Evolutionary conservation across 2,329 filamentous ascomycete genomes (phyloP).

Genomic region (Colletotrichum eremochloae): DNA sequence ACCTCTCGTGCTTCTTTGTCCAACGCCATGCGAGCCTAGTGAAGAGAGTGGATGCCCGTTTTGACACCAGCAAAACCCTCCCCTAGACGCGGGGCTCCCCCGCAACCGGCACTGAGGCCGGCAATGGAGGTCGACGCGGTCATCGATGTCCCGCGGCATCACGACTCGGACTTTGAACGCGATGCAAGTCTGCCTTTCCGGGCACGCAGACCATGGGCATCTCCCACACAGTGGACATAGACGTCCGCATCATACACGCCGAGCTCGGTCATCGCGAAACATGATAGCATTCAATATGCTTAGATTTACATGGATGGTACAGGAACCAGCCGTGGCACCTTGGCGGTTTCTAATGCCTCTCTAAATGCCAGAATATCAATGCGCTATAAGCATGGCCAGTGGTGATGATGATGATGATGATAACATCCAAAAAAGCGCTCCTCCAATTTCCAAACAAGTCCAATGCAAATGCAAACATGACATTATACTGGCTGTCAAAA

Average conservation of each 20-base stretch:
- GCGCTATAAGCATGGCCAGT: slow-evolving; percentile 20
- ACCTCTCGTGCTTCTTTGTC: slow-evolving; percentile 24
- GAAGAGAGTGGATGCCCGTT: not conserved
- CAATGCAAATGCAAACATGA: not conserved
- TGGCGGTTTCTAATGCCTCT: slow-evolving; percentile 8
- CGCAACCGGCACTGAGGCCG: slow-evolving; percentile 34
- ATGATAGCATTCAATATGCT: not conserved
- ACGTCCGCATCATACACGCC: not conserved
- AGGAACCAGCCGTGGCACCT: not conserved
- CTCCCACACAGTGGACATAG: not conserved
- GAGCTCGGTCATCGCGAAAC: not conserved
- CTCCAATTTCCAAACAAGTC: not conserved
- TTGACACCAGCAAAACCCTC: slow-evolving; percentile 1
- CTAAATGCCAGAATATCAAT: slow-evolving; percentile 29
- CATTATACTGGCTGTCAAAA: not conserved
- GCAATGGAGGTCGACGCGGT: slow-evolving; percentile 32
- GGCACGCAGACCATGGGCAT: not conserved
- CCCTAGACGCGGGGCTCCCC: slow-evolving; percentile 8
- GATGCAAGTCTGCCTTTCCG: not conserved
- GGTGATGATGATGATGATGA: slow-evolving; percentile 13
- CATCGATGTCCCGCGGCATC: slow-evolving; percentile 25
- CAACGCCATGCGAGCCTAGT: not conserved
- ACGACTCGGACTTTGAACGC: slow-evolving; percentile 18
- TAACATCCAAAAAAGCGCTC: slow-evolving; percentile 15
- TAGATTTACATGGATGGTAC: not conserved